A percentile compares a stretch with the other conserved stretches of the same genome.
Evolutionary conservation across 441 rosid genomes (phyloP).

Genomic region (Jatropha podagrica): DNA sequence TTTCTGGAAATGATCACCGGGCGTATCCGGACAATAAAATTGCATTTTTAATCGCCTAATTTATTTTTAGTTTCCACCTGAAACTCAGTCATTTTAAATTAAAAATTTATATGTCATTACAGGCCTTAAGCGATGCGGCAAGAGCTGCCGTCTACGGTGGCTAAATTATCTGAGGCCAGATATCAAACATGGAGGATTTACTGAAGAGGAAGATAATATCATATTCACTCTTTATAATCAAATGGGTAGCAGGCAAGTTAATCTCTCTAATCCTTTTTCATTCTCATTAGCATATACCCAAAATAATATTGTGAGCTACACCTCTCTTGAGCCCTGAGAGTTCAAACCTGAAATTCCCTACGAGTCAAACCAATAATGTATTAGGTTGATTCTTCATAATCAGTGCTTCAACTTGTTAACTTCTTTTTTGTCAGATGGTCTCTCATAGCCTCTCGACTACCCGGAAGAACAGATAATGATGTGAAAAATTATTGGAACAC

Average conservation of each 20-base stretch:
- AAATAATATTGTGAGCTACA: too few relatives aligned
- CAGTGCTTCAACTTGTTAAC: neutral
- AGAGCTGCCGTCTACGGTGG: constrained; percentile 65
- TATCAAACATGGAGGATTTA: constrained; percentile 60
- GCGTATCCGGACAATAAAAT: too few relatives aligned
- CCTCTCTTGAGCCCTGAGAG: too few relatives aligned
- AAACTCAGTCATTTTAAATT: too few relatives aligned
- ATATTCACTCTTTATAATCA: constrained; percentile 45
- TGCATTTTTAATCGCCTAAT: too few relatives aligned
- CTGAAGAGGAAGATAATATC: constrained; percentile 48
- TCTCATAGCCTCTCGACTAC: constrained; percentile 26
- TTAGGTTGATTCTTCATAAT: neutral
- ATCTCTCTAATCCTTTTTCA: neutral
- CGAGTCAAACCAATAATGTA: neutral
- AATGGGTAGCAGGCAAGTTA: constrained; percentile 56
- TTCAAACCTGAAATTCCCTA: too few relatives aligned
- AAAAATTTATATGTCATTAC: neutral
- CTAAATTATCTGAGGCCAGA: constrained; percentile 58
- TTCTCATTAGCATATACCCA: neutral
- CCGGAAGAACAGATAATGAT: constrained; percentile 34
- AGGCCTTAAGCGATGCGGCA: constrained; percentile 63
- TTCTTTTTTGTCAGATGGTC: constrained; percentile 20
- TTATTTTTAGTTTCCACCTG: neutral
- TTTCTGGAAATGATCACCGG: too few relatives aligned
- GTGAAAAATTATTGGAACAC: constrained; percentile 34